Conservation (phyloP, 441 rosid genomes). For the Daphne laureola region DNA sequence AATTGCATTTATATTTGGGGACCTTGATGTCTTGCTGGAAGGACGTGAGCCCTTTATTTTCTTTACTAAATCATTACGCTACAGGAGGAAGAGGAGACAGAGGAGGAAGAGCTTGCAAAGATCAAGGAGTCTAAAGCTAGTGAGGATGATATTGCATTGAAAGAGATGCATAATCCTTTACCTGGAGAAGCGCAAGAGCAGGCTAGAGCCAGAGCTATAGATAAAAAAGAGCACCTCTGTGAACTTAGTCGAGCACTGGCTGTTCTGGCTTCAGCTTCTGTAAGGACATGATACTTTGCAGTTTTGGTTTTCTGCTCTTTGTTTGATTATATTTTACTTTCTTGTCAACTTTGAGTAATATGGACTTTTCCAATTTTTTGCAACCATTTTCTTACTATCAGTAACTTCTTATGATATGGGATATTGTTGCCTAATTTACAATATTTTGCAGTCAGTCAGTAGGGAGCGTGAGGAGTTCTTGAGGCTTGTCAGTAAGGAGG, state of each 20-base stretch:
- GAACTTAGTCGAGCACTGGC: conserved; percentile 84
- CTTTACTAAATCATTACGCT: conserved; percentile 14
- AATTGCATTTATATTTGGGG: not conserved
- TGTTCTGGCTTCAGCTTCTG: conserved; percentile 89
- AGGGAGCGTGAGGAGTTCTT: conserved; percentile 90
- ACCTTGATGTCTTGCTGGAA: not conserved
- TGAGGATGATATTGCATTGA: conserved; percentile 62
- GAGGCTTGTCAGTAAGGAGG: conserved; percentile 84
- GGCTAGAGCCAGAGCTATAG: conserved; percentile 62
- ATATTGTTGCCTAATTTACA: conserved; percentile 11
- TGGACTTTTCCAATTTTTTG: too few relatives aligned
- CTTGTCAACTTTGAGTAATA: too few relatives aligned
- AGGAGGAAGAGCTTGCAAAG: conserved; percentile 63
- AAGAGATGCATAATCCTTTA: conserved; percentile 56
- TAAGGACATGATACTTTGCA: conserved; percentile 30
- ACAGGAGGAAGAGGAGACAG: conserved; percentile 85
- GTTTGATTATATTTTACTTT: conserved; percentile 3
- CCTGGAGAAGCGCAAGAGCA: conserved; percentile 64
- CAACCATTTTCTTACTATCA: too few relatives aligned
- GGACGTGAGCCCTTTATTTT: conserved; percentile 7
- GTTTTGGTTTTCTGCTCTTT: conserved; percentile 11
- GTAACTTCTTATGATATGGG: conserved; percentile 4
- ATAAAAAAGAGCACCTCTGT: conserved; percentile 71
- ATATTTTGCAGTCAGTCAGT: conserved; percentile 71
- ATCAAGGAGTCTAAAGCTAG: conserved; percentile 44